phyloP scores from a whole-genome alignment of 768 basidiomycete genomes.

The Kockovaella imperatae region DNA sequence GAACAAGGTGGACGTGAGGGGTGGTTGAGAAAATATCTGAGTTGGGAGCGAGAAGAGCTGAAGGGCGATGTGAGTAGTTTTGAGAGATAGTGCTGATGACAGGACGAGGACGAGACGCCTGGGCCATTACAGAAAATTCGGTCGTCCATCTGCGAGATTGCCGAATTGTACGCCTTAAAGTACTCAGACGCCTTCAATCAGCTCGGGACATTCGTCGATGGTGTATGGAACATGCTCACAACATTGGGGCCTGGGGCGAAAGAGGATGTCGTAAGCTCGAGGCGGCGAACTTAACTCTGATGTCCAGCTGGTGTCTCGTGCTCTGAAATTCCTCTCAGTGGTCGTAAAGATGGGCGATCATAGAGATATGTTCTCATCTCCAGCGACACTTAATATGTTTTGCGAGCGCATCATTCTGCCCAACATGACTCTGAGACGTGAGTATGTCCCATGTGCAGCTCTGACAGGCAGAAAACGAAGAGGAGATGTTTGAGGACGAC shows the following conservation, averaged over 20 bases:
- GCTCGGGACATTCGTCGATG: constrained; percentile 59
- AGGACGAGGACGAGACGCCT: constrained; percentile 66
- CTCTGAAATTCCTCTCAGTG: constrained; percentile 81
- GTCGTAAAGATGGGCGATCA: constrained; percentile 84
- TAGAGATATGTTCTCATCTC: constrained; percentile 62
- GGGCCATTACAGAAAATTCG: constrained; percentile 85
- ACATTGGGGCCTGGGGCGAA: constrained; percentile 55
- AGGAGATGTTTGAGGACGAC: constrained; percentile 95
- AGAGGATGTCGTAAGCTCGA: constrained; percentile 60
- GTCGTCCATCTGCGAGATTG: constrained; percentile 80
- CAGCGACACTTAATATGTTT: constrained; percentile 71
- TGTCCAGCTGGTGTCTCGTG: constrained; percentile 68
- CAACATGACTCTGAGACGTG: constrained; percentile 72
- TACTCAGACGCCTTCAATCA: constrained; percentile 48
- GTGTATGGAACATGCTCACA: constrained; percentile 83
- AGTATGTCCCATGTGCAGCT: constrained; percentile 8
- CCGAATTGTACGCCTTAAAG: constrained; percentile 56
- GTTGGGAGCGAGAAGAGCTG: constrained; percentile 66
- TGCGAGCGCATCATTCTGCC: constrained; percentile 86
- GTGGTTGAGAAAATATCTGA: constrained; percentile 71
- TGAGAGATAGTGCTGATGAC: too few species aligned
- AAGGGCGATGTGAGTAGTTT: constrained; percentile 57
- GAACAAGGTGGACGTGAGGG: constrained; percentile 48
- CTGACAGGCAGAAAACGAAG: constrained; percentile 58
- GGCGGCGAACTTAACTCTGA: not conserved